Conservation (phyloP, 768 basidiomycete species). For the Floccularia luteovirens region DNA sequence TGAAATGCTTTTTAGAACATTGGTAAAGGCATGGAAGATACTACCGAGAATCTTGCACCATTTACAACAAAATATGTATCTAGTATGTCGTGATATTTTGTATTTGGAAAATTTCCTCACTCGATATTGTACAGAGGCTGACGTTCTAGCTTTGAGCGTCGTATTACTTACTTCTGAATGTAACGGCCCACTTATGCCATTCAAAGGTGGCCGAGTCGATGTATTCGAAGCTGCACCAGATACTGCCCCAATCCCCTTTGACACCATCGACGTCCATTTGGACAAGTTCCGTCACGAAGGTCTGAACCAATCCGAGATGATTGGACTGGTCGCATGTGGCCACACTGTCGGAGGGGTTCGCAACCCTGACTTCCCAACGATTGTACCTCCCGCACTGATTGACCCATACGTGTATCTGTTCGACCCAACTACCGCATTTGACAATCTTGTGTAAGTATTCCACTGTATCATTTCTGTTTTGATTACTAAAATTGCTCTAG, state of each 20-base stretch:
- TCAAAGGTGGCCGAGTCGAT: slow-evolving; percentile 34
- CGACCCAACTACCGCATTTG: background rate
- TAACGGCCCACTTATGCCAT: slow-evolving; percentile 37
- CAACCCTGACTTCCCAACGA: slow-evolving; percentile 16
- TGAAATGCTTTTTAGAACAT: slow-evolving; percentile 30
- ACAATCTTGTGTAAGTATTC: background rate
- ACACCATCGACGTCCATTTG: slow-evolving; percentile 29
- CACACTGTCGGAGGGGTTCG: slow-evolving; percentile 30
- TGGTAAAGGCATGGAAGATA: slow-evolving; percentile 36
- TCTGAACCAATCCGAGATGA: slow-evolving; percentile 39
- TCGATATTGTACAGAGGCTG: too few relatives aligned
- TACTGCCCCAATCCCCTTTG: slow-evolving; percentile 36
- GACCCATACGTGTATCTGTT: slow-evolving; percentile 1
- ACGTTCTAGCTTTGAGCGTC: slow-evolving; percentile 31
- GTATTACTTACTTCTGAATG: slow-evolving; percentile 30
- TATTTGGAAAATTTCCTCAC: background rate
- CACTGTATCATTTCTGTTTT: too few relatives aligned
- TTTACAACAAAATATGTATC: slow-evolving; percentile 38
- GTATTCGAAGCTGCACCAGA: slow-evolving; percentile 23
- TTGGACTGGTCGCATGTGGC: slow-evolving; percentile 41
- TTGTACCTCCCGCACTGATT: background rate
- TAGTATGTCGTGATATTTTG: slow-evolving; percentile 19
- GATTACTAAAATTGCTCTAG: slow-evolving; percentile 10
- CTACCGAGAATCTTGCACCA: slow-evolving; percentile 30
- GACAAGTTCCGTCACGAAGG: slow-evolving; percentile 34